These are phyloP conservation scores for Alternaria postmessia DNA, from an alignment of 2,329 filamentous ascomycete species.

Conservation along the genomic window DNA sequence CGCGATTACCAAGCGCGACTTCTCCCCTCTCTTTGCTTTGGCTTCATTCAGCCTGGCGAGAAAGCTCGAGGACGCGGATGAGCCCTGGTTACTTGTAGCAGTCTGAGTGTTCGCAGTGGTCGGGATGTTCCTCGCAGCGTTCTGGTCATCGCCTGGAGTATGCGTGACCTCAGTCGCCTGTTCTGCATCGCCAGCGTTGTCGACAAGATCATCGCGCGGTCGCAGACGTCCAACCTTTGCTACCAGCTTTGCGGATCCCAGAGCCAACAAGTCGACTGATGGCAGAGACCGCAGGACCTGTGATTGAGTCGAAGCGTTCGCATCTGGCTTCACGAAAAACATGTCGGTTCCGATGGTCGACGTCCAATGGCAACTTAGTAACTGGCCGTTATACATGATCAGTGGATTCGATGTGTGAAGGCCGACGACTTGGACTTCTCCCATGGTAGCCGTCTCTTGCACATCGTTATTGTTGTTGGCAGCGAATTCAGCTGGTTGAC, in stretches of 20 bases:
- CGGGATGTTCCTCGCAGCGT: background rate
- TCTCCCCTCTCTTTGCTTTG: slow-evolving; percentile 54
- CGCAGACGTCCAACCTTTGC: slow-evolving; percentile 69
- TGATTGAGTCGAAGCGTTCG: slow-evolving; percentile 30
- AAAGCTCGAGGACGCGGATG: slow-evolving; percentile 47
- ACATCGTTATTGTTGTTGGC: slow-evolving; percentile 12
- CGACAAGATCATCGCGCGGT: slow-evolving; percentile 41
- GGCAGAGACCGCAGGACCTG: slow-evolving; percentile 60
- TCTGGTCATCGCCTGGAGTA: background rate
- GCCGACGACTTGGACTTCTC: slow-evolving; percentile 79
- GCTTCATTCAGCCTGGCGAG: slow-evolving; percentile 51
- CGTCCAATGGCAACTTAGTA: slow-evolving; percentile 83
- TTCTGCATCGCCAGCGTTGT: slow-evolving; percentile 12
- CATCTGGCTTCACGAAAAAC: slow-evolving; percentile 64
- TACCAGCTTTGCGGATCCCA: slow-evolving; percentile 73
- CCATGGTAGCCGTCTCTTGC: slow-evolving; percentile 29
- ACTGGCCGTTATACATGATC: slow-evolving; percentile 77
- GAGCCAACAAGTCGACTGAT: slow-evolving; percentile 75
- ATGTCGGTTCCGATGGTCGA: slow-evolving; percentile 85
- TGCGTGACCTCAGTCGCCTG: slow-evolving; percentile 6
- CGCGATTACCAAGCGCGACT: slow-evolving; percentile 27
- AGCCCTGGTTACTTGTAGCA: slow-evolving; percentile 7
- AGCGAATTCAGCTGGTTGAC: slow-evolving; percentile 19
- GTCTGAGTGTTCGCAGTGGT: background rate
- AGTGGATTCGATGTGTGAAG: slow-evolving; percentile 79